Base-by-base conservation (phyloP, 768 basidiomycete species). In the Phlegmacium glaucopus region DNA sequence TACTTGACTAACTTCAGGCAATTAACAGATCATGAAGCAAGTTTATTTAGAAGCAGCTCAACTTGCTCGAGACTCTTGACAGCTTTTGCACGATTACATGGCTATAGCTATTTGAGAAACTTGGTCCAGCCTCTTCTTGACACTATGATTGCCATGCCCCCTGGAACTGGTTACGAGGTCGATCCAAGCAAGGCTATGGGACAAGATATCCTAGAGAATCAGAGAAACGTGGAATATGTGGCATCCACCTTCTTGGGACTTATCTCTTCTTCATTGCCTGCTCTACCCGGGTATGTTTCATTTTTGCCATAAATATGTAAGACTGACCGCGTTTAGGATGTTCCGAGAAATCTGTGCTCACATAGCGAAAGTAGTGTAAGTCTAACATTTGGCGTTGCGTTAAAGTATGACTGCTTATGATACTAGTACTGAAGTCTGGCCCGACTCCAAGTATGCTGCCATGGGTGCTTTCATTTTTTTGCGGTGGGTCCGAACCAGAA, bases 401-500 rank as follows among this genome's bases (percentile, higher is more conserved):
- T 15, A 25, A 32, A 22, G 29, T 9, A 13, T 40, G 27, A 18
- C 32, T 42, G 43, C 56, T 39, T 13, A 44, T 46, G 34, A 48
- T 9, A 25, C 16, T 50, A 77, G 90, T 10, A 71, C 76, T 44
- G 75, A 79, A 48, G 72, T 83, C 10, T 90, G 86, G 86, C 88
- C 89, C 0, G 82, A 87, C 42, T 75, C 87, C 4, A 89, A 87
- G 61, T 90, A 85, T 58, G 79, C 87, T 17, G 88, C 90, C 1
- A 76, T 90, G 32, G 91, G 92, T 17, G 90, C 92, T 9, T 93
- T 96, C 71, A 85, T 97, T 50, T 96, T 97, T 61, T 71, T 97
- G 36, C 79, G 94, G 82, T 87, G 43, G 13, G 4, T 35, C 8
- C n/a, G 17, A 4, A 34, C 35, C 18, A 22, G 25, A 26, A 8